A percentile compares a stretch with the other conserved stretches of the same genome.
Evolutionary conservation across 441 rosid genomes (phyloP).

Genomic region (Cnidoscolus chayamansa): DNA sequence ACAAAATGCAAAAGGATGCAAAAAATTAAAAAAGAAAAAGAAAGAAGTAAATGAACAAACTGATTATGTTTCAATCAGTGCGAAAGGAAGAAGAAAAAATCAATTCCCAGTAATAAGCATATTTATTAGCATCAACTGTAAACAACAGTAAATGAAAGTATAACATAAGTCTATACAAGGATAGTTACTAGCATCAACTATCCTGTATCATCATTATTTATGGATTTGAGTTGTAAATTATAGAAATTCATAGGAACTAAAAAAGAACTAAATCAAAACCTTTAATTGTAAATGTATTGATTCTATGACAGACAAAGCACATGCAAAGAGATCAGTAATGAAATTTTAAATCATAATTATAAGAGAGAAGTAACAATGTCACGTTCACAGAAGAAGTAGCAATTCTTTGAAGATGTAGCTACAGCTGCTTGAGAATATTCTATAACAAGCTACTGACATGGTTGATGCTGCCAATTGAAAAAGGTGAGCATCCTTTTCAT

Average conservation of each 20-base stretch:
- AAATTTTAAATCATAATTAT: too few species aligned
- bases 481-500: neutral
- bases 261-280: neutral
- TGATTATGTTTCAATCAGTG: neutral
- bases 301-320: neutral
- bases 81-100: neutral
- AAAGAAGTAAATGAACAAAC: neutral
- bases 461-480: neutral
- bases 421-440: neutral
- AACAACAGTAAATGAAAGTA: too few species aligned
- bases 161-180: neutral
- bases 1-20: constrained; percentile 10
- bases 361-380: neutral
- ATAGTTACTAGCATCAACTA: neutral
- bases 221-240: neutral
- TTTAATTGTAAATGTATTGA: neutral
- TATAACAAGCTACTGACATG: neutral
- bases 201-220: neutral
- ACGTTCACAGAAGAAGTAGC: neutral
- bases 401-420: neutral
- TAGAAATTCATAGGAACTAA: neutral
- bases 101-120: neutral
- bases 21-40: neutral
- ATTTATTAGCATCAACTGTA: neutral
- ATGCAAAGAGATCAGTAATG: neutral